Conservation (phyloP, 331 rosid species). For the Saraca asoca region DNA sequence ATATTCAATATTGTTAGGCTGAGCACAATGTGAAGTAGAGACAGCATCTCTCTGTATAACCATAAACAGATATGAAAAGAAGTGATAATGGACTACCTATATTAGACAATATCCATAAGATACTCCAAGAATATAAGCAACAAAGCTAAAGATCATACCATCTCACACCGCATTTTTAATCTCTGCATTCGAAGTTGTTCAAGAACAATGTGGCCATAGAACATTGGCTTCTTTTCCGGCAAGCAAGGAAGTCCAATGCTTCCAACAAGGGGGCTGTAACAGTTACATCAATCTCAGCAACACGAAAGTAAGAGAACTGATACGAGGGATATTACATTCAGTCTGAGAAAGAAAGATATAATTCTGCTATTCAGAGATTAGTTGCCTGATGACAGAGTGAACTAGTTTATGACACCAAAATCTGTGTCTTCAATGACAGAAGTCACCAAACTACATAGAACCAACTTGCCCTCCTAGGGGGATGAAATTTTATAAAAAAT, state of each 20-base stretch:
- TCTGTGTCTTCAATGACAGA: too few relatives aligned
- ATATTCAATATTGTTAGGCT: slow-evolving; percentile 81
- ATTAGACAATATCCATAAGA: too few relatives aligned
- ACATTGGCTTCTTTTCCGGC: slow-evolving; percentile 56
- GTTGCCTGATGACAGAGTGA: not conserved
- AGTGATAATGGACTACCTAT: slow-evolving; percentile 16
- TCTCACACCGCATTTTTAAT: slow-evolving; percentile 56
- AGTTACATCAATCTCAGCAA: slow-evolving; percentile 34
- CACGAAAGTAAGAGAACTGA: not conserved
- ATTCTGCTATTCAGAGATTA: not conserved
- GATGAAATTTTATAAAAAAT: too few relatives aligned
- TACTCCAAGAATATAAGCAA: not conserved
- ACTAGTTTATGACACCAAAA: too few relatives aligned
- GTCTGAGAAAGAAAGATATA: not conserved
- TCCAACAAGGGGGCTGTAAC: slow-evolving; percentile 70
- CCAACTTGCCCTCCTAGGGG: too few relatives aligned
- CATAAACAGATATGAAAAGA: slow-evolving; percentile 26
- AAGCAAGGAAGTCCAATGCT: slow-evolving; percentile 53
- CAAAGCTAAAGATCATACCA: slow-evolving; percentile 44
- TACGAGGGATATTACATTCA: slow-evolving; percentile 8
- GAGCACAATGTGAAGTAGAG: slow-evolving; percentile 92
- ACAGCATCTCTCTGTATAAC: slow-evolving; percentile 79
- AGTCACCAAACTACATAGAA: too few relatives aligned
- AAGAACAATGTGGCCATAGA: slow-evolving; percentile 65
- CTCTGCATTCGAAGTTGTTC: slow-evolving; percentile 58